Evolutionary conservation across 148 eudicot genomes (phyloP).

Genomic region (Selenicereus undatus): DNA sequence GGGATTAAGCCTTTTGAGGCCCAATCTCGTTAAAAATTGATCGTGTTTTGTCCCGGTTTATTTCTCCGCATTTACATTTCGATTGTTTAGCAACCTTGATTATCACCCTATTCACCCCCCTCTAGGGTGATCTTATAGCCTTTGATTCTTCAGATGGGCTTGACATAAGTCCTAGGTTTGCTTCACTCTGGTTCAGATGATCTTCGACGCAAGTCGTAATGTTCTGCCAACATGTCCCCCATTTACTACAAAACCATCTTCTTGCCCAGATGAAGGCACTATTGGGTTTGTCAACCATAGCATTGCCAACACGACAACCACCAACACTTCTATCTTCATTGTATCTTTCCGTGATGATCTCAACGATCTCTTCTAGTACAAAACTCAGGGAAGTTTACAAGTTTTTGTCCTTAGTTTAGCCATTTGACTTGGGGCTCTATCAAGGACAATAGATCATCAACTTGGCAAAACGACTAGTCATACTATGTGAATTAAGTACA

Average conservation of each 20-base stretch:
- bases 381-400: background rate
- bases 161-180: background rate
- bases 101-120: too few relatives aligned
- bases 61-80: too few relatives aligned
- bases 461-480: too few relatives aligned
- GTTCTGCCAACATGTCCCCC: conserved; percentile 8
- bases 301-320: conserved; percentile 6
- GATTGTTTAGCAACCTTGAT: too few relatives aligned
- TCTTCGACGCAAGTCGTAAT: background rate
- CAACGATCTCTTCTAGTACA: background rate
- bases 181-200: background rate
- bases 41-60: too few relatives aligned
- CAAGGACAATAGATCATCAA: too few relatives aligned
- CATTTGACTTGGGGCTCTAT: too few relatives aligned
- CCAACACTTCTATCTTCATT: conserved; percentile 1
- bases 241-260: background rate
- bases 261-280: conserved; percentile 13
- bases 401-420: too few relatives aligned
- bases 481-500: background rate
- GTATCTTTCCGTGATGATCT: background rate
- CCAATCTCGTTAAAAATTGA: too few relatives aligned
- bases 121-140: too few relatives aligned
- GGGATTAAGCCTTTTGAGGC: too few relatives aligned
- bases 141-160: too few relatives aligned
- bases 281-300: background rate